phyloP scores from a whole-genome alignment of 257 asterid species.

The Solanum corneliomulleri region DNA sequence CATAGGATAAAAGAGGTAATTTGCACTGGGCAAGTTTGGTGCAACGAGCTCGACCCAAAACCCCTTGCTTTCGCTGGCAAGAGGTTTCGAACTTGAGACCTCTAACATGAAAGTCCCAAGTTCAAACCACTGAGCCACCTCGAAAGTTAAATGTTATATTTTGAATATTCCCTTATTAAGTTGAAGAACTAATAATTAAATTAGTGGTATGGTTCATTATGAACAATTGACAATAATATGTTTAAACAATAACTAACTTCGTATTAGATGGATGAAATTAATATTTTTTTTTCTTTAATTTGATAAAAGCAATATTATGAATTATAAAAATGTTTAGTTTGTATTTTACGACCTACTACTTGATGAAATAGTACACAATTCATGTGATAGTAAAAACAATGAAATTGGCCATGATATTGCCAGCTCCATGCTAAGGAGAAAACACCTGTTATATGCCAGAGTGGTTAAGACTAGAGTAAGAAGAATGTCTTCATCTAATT shows the following conservation, averaged over 20 bases:
- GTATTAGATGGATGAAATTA: background rate
- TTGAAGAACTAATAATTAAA: background rate
- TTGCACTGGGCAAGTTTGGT: no score
- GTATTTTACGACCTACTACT: background rate
- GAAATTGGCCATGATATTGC: background rate
- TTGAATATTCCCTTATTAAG: background rate
- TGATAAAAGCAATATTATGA: background rate
- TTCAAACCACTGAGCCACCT: no score
- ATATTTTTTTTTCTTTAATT: background rate
- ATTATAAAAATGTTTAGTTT: no score
- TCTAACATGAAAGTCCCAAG: no score
- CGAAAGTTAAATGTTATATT: background rate
- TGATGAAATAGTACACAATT: background rate
- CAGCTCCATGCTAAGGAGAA: background rate
- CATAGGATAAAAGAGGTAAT: no score
- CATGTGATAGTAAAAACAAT: background rate
- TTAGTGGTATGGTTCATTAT: background rate
- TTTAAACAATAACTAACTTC: background rate
- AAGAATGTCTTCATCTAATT: constrained; percentile 8
- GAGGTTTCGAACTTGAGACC: no score
- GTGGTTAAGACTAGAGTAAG: background rate
- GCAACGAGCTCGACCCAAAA: no score
- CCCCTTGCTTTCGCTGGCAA: no score
- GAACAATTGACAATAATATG: background rate
- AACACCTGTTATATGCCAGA: background rate